Evolutionary conservation across 139 green algal species (phyloP), one percentile per base, ranked within the genome.

Genomic region (Limnomonas spitsbergensis): DNA sequence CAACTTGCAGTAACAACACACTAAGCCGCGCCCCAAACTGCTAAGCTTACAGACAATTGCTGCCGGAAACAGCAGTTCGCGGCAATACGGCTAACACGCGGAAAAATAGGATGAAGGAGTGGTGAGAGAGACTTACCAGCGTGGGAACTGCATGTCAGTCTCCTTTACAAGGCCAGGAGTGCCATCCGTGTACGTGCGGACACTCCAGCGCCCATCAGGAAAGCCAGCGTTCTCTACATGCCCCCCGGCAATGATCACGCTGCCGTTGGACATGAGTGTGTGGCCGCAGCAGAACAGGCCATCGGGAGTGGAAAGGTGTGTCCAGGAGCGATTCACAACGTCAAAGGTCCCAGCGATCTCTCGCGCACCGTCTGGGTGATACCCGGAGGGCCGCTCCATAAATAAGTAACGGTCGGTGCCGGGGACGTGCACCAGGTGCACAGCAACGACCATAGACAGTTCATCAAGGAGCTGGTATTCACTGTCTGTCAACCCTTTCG

Each of bases 371-470:
- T 87, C 82, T 3, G 82, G 82, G 75, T 87, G 82, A 53, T 84
- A 82, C 53, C 82, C 82, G 36, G 38, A 74, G 38, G 82, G 82
- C 0, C 82, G 78, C 70, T 87, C 82, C 82, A 87, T 87, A 53
- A 78, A 82, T 4, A 87, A 75, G 42, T 70, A 83, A 2, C 27
- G 29, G 75, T 87, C 75, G 2, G 82, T 82, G 27, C 78, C 75
- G 0, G 82, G 75, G 0, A 87, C 34, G 27, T 56, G 24, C 35
- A 79, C 75, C 82, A 87, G 68, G 69, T 87, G 82, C 32, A 87
- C 82, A 1, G 82, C 82, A 29, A 87, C 82, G 26, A 87, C 56
- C 40, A 76, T 82, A 29, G 39, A 67, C 6, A 67, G 29, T 38
- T 77, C 7, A 9, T 7, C 3, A 3, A 77, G 40, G 26, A 74